Evolutionary conservation across 306 rosid genomes (phyloP), one percentile per base, ranked within the genome.

Genomic region (Quercus rubra): DNA sequence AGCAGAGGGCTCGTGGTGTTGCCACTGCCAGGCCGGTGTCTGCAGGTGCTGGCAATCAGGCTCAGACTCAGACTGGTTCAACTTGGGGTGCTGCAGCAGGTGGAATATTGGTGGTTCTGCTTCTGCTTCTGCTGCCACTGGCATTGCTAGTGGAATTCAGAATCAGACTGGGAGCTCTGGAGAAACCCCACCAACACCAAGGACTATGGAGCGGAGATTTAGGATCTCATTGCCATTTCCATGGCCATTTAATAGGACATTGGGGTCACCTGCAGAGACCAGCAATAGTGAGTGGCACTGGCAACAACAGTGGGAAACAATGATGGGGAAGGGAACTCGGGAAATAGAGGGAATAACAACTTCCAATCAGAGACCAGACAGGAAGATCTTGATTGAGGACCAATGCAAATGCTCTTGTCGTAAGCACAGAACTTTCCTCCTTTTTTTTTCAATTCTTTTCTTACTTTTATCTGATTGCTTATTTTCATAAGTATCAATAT

Each of bases 371-470:
- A 89, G 85, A 91, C 98, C 54, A 87, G 97, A 84, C 93, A 90
- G 71, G 99, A 96, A 87, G 99, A 93, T 89, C 96, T 93, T 66
- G 97, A 96, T 75, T 96, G 79, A 93, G 83, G 76, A 56, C 21
- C 55, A 21, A 70, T 72, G 87, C 73, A 85, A 85, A 74, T 79
- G 83, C 78, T 78, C 83, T 83, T 68, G 25, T 21, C 61, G 92
- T 83, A 78, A 80, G 88, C 82, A 54, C 63, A 55, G 64, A 59
- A 55, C 57, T 55, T 74, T 9, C 23, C 55, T 68, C 56, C 12
- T 78, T 80, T 78, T 52, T 30, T 21, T 70, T 74, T 78, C 55
- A 74, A 38, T 64, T 17, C 51, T 23, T 27, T 70, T 21, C 71
- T 64, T 6, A 0, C 12, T 46, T 9, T n/a, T 68, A 68, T 33